A percentile compares a stretch with the other conserved stretches of the same genome.
Evolutionary conservation across 1,284 basidiomycete genomes (phyloP).

Genomic region (Irpex sp.): DNA sequence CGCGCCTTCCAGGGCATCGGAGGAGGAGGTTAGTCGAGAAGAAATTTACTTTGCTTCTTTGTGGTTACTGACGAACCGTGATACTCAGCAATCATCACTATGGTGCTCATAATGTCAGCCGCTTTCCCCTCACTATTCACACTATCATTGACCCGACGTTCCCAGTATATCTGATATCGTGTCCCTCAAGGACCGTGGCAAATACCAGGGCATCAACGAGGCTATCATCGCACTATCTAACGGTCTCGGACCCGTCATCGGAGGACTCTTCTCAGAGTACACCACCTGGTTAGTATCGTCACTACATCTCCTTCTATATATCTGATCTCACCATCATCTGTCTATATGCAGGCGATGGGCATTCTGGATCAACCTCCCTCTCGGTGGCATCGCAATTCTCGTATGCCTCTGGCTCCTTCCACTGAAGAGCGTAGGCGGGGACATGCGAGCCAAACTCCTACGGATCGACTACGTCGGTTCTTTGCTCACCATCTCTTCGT

Average conservation of each 20-base stretch:
- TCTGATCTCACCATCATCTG: background rate
- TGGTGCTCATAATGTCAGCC: constrained; percentile 17
- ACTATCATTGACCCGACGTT: background rate
- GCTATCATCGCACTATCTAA: constrained; percentile 24
- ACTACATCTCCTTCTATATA: no score
- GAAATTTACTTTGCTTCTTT: constrained; percentile 9
- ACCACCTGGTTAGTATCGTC: constrained; percentile 10
- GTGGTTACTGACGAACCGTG: background rate
- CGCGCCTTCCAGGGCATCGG: constrained; percentile 33
- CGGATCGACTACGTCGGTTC: constrained; percentile 40
- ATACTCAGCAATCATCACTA: constrained; percentile 13
- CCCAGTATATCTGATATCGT: constrained; percentile 27
- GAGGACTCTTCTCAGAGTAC: constrained; percentile 11
- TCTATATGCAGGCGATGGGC: constrained; percentile 18
- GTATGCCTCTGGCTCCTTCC: constrained; percentile 37
- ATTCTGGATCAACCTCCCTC: constrained; percentile 31
- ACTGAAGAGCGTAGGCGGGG: constrained; percentile 33
- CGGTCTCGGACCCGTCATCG: constrained; percentile 14
- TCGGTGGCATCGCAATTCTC: constrained; percentile 28
- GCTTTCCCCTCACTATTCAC: background rate
- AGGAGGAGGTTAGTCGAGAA: constrained; percentile 21
- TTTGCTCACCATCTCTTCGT: constrained; percentile 32
- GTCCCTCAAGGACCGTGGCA: constrained; percentile 22
- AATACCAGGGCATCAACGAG: constrained; percentile 23
- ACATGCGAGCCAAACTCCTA: constrained; percentile 21